These are phyloP conservation scores for Neocallimastix lanati DNA, from an alignment of 192 early-diverging fungal species.

Conservation along the genomic window DNA sequence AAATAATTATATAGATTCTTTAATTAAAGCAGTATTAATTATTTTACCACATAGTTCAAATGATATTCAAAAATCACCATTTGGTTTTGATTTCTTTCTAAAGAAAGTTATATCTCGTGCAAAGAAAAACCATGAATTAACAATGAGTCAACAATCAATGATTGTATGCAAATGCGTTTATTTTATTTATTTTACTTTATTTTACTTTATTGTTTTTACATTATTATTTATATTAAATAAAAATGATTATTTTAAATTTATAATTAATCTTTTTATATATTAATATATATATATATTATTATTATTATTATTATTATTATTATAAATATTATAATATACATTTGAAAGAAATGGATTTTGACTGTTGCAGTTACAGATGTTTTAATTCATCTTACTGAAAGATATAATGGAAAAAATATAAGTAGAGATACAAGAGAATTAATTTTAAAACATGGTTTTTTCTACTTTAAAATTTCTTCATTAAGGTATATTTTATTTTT, in stretches of 20 bases:
- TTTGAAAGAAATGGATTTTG: no score
- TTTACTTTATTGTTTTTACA: no score
- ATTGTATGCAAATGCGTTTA: constrained; percentile 5
- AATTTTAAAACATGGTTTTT: constrained; percentile 17
- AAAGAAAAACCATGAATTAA: constrained; percentile 7
- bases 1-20: constrained; percentile 19
- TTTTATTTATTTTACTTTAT: background rate
- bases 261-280: no score
- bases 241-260: no score
- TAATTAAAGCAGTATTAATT: constrained; percentile 16
- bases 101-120: constrained; percentile 9
- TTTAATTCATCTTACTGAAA: no score
- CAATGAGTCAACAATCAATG: no score
- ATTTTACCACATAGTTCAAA: constrained; percentile 20
- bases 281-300: no score
- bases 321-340: no score
- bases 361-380: no score
- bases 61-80: constrained; percentile 21
- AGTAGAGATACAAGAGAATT: constrained; percentile 13
- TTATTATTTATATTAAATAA: no score
- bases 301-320: no score
- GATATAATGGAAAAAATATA: no score
- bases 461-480: constrained; percentile 10
- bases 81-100: constrained; percentile 21
- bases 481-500: background rate